Percentiles rank a stretch among this genome's conserved stretches.
These are phyloP conservation scores for Stachybotrys chartarum DNA, from an alignment of 2,329 filamentous ascomycete genomes.

Conservation along the genomic window DNA sequence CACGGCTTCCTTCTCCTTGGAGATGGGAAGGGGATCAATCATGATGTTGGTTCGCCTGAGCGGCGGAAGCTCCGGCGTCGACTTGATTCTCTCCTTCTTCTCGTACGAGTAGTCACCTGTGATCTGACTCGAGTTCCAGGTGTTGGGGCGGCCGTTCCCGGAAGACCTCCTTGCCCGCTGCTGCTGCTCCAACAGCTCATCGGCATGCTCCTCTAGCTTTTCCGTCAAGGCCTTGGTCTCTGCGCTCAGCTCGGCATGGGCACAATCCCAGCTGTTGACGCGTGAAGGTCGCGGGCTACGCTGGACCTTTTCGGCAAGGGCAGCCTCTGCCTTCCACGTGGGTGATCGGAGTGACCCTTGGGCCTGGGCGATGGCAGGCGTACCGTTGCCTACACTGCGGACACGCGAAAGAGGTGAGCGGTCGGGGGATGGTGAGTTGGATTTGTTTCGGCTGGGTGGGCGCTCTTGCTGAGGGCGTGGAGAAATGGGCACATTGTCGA, in stretches of 20 bases:
- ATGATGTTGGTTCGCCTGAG: slow-evolving; percentile 69
- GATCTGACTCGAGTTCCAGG: slow-evolving; percentile 28
- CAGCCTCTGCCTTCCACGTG: slow-evolving; percentile 41
- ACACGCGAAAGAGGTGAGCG: slow-evolving; percentile 42
- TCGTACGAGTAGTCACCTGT: slow-evolving; percentile 25
- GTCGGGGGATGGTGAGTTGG: slow-evolving; percentile 47
- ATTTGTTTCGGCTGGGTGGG: slow-evolving; percentile 43
- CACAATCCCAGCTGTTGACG: slow-evolving; percentile 69
- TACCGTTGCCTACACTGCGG: slow-evolving; percentile 56
- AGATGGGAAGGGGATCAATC: slow-evolving; percentile 77
- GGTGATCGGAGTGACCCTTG: slow-evolving; percentile 55
- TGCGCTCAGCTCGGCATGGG: slow-evolving; percentile 58
- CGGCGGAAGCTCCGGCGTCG: slow-evolving; percentile 61
- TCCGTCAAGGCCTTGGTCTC: slow-evolving; percentile 72
- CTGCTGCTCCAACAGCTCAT: slow-evolving; percentile 43
- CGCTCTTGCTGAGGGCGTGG: slow-evolving; percentile 57
- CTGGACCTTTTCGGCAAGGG: slow-evolving; percentile 11
- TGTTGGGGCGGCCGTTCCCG: slow-evolving; percentile 27
- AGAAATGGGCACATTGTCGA: slow-evolving; percentile 78
- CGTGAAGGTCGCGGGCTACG: slow-evolving; percentile 35
- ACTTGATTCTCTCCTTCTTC: slow-evolving; percentile 50
- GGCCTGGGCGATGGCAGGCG: slow-evolving; percentile 50
- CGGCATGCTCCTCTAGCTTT: slow-evolving; percentile 72
- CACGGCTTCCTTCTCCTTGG: slow-evolving; percentile 80
- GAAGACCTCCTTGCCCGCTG: slow-evolving; percentile 14